phyloP scores from a whole-genome alignment of 805 yeast species.

The Pichia phayaonensis region DNA sequence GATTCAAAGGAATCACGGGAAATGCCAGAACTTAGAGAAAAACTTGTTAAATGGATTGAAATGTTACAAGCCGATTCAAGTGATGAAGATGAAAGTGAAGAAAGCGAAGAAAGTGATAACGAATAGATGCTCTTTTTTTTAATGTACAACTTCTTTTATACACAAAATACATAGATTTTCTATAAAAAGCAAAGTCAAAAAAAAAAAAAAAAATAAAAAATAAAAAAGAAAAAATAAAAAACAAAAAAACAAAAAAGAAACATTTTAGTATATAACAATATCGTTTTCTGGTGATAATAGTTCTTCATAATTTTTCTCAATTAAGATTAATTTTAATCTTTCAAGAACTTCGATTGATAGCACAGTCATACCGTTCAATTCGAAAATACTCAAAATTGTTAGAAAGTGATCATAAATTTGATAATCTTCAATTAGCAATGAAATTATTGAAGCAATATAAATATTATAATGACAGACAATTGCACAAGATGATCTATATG shows the following conservation, averaged over 20 bases:
- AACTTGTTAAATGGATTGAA: constrained; percentile 68
- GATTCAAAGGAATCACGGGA: constrained; percentile 34
- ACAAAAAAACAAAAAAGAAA: neutral
- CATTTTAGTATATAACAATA: constrained; percentile 1
- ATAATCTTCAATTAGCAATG: constrained; percentile 3
- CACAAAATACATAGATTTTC: neutral
- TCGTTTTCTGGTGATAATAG: constrained; percentile 4
- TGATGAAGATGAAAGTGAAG: constrained; percentile 13
- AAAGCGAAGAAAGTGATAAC: constrained; percentile 3
- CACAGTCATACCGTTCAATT: constrained; percentile 8
- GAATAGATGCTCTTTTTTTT: neutral
- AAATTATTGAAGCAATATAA: constrained; percentile 3
- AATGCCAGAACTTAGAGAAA: constrained; percentile 39
- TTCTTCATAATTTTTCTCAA: neutral
- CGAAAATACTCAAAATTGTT: neutral
- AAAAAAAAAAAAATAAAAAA: neutral
- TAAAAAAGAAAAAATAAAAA: neutral
- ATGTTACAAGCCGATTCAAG: constrained; percentile 68
- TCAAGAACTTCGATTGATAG: constrained; percentile 6
- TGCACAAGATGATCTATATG: constrained; percentile 9
- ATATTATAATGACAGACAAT: constrained; percentile 7
- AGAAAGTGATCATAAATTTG: constrained; percentile 6
- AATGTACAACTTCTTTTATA: neutral
- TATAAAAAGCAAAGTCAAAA: neutral
- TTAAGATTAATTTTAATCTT: neutral